Evolutionary conservation across 257 asterid genomes (phyloP).

Genomic region (Gardenia jasminoides): DNA sequence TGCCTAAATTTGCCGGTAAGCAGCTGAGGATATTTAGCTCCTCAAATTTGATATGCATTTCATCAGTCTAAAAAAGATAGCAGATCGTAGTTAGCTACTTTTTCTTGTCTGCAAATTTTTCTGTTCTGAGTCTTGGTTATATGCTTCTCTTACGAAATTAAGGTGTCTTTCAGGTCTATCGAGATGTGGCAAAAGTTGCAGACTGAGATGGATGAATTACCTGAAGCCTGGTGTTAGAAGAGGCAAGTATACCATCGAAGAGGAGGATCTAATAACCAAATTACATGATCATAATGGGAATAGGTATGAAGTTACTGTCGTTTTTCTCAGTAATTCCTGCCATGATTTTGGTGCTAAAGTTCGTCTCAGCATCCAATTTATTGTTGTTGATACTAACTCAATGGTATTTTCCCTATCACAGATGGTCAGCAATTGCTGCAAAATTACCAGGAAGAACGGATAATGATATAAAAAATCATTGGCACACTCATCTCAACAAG

Average conservation of each 20-base stretch:
- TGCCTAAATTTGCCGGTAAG: background rate
- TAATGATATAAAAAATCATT: slow-evolving; percentile 45
- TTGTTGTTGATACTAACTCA: background rate
- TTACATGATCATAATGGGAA: slow-evolving; percentile 37
- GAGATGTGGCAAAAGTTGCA: slow-evolving; percentile 58
- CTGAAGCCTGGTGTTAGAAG: slow-evolving; percentile 41
- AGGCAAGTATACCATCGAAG: slow-evolving; percentile 36
- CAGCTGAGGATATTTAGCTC: background rate
- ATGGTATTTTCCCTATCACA: background rate
- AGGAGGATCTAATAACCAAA: slow-evolving; percentile 36
- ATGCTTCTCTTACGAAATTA: background rate
- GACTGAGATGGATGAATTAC: slow-evolving; percentile 54
- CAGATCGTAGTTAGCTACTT: background rate
- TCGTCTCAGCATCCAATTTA: too few species aligned
- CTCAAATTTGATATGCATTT: background rate
- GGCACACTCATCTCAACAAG: slow-evolving; percentile 44
- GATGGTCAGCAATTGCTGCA: slow-evolving; percentile 50
- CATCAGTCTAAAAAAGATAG: background rate
- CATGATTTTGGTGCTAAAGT: background rate
- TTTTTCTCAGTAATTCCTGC: background rate
- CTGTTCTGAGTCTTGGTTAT: background rate
- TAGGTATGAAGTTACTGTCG: slow-evolving; percentile 22
- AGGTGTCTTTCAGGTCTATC: slow-evolving; percentile 34
- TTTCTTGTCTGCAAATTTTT: background rate
- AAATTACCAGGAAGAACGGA: slow-evolving; percentile 48